Conservation (phyloP, 768 basidiomycete species). For the Leccinum uliginosum region DNA sequence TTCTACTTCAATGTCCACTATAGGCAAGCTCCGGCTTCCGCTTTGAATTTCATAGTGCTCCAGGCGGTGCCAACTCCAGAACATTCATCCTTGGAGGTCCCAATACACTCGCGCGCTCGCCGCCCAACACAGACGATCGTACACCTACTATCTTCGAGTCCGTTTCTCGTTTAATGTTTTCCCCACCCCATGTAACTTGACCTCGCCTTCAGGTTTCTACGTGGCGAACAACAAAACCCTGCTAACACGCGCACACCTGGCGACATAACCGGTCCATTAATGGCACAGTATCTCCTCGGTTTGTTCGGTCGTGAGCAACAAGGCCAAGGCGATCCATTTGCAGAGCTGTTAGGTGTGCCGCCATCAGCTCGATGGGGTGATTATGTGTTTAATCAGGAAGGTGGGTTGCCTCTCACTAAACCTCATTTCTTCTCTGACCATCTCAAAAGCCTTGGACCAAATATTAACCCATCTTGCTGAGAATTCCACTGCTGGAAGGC, state of each 20-base stretch:
- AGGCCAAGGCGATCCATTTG: constrained; percentile 38
- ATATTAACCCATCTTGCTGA: constrained; percentile 89
- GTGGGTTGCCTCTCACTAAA: constrained; percentile 33
- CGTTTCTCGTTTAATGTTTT: constrained; percentile 16
- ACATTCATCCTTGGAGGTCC: constrained; percentile 37
- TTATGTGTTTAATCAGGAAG: constrained; percentile 90
- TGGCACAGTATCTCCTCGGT: constrained; percentile 71
- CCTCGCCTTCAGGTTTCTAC: constrained; percentile 31
- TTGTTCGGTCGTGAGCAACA: constrained; percentile 40
- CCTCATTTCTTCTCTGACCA: constrained; percentile 4
- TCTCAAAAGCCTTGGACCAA: constrained; percentile 65
- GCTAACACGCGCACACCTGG: constrained; percentile 24
- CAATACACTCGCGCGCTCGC: constrained; percentile 23
- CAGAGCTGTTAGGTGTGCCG: constrained; percentile 40
- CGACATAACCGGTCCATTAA: constrained; percentile 54
- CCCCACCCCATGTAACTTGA: background rate
- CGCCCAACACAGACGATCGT: constrained; percentile 24
- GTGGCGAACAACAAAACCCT: constrained; percentile 20
- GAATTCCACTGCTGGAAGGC: constrained; percentile 66
- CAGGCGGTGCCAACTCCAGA: constrained; percentile 26
- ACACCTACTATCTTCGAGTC: constrained; percentile 52
- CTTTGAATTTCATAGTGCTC: constrained; percentile 34
- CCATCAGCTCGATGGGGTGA: constrained; percentile 73
- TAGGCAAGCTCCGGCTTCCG: constrained; percentile 26
- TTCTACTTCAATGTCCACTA: background rate